A percentile compares a stretch with the other conserved stretches of the same genome.
phyloP scores from a whole-genome alignment of 2,329 filamentous ascomycete species.

The Claviceps maximensis region DNA sequence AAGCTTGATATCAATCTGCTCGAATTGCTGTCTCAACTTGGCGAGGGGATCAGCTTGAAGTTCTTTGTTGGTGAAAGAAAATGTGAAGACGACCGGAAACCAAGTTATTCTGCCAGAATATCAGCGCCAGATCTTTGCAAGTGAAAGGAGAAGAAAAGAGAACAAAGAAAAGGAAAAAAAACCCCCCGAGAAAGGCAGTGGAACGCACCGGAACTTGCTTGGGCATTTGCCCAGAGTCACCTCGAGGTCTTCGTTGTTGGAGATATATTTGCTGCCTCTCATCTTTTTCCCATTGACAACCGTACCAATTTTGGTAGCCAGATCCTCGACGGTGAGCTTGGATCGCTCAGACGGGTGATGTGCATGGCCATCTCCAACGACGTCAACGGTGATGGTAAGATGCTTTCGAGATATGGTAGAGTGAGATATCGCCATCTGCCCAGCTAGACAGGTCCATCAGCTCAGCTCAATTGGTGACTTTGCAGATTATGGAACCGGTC shows the following conservation, averaged over 20 bases:
- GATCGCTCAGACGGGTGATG: slow-evolving; percentile 53
- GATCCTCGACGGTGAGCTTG: slow-evolving; percentile 60
- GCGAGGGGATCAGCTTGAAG: slow-evolving; percentile 52
- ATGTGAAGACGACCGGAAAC: slow-evolving; percentile 68
- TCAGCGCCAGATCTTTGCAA: too few species aligned
- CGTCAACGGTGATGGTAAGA: slow-evolving; percentile 59
- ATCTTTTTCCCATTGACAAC: slow-evolving; percentile 60
- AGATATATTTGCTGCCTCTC: slow-evolving; percentile 43
- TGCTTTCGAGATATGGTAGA: slow-evolving; percentile 84
- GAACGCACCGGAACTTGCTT: slow-evolving; percentile 42
- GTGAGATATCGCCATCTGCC: slow-evolving; percentile 57
- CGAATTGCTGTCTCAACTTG: slow-evolving; percentile 51
- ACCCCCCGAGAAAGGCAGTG: too few species aligned
- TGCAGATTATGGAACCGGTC: too few species aligned
- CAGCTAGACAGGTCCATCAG: slow-evolving; percentile 30
- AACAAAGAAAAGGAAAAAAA: too few species aligned
- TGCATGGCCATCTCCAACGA: slow-evolving; percentile 52
- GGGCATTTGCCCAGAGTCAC: slow-evolving; percentile 62
- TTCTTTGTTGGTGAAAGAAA: slow-evolving; percentile 55
- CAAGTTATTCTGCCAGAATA: slow-evolving; percentile 51
- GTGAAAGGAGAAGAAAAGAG: too few species aligned
- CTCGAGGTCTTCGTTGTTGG: slow-evolving; percentile 39
- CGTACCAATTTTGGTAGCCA: slow-evolving; percentile 76
- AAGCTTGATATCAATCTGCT: slow-evolving; percentile 82
- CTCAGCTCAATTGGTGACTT: not conserved